Base-by-base conservation (phyloP, 176 grass and related monocot genomes). In the Dactylis glomerata region DNA sequence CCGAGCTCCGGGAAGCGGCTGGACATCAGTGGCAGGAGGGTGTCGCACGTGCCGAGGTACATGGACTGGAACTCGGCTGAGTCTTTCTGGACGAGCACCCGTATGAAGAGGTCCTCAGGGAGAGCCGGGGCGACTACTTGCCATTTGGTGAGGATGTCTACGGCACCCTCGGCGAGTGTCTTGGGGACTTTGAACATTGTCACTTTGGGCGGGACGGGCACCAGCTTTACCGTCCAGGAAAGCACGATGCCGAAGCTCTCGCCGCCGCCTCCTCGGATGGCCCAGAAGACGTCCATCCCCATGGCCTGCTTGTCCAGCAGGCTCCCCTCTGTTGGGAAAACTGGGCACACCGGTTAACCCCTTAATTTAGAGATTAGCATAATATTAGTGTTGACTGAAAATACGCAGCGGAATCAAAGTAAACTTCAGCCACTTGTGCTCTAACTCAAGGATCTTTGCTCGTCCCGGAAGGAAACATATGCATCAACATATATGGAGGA, bases 221-320 rank as follows among this genome's bases (percentile, higher is more conserved):
- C 87, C 2, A 92, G 82, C 66, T 13, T 73, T 23, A 92, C 68
- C 77, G 82, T 55, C 81, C 79, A 90, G 30, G 91, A 86, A 26
- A 92, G 11, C 12, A 93, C 77, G 82, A 93, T 49, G 56, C 91
- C 91, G 50, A 93, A 93, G 68, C 78, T 93, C 79, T 76, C 88
- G 1, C 75, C 91, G 11, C 88, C 89, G 33, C 94, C 91, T 9
- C 94, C 91, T 1, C 81, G 86, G 64, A 93, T 69, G 6, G 82
- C 75, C 85, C 83, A 93, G 72, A 93, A 93, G 0, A 90, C 51
- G 71, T 92, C 81, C 45, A 42, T 45, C 0, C 91, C 91, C 91
- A 90, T 90, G 81, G 81, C 12, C 56, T 46, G 24, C 80, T n/a
- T 96, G 71, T 81, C 26, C 2, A 93, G 65, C 1, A 96, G 11